A percentile compares a stretch with the other conserved stretches of the same genome.
phyloP scores from a whole-genome alignment of 202 grass and related monocot species.

The Zoysia matrella region DNA sequence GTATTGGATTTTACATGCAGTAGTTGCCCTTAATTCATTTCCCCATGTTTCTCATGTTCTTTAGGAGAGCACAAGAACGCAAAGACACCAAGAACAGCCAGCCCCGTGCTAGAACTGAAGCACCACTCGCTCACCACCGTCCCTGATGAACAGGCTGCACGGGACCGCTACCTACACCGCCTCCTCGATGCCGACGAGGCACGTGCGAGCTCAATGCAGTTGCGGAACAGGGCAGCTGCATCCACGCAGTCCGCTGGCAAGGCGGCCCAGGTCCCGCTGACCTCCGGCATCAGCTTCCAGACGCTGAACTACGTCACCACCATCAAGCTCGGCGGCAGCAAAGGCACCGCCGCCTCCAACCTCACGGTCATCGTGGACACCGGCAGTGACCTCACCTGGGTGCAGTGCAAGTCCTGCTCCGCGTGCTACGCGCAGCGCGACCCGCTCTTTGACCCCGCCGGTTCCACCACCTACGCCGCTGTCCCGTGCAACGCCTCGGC shows the following conservation, averaged over 20 bases:
- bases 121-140: constrained; percentile 36
- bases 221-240: not conserved
- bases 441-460: constrained; percentile 73
- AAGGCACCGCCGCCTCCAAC: constrained; percentile 22
- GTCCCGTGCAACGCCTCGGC: constrained; percentile 73
- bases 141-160: constrained; percentile 26
- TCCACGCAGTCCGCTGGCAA: constrained; percentile 8
- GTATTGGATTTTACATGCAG: no score
- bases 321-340: constrained; percentile 44
- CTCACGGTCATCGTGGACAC: constrained; percentile 84
- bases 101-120: constrained; percentile 62
- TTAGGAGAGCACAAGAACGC: constrained; percentile 47
- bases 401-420: constrained; percentile 76
- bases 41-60: constrained; percentile 14
- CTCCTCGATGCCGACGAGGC: constrained; percentile 67
- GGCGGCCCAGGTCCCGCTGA: constrained; percentile 58
- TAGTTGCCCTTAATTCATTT: not conserved
- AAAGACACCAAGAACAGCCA: not conserved
- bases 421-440: constrained; percentile 73
- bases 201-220: constrained; percentile 54
- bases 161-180: constrained; percentile 46
- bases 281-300: constrained; percentile 67
- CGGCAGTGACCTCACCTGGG: constrained; percentile 81
- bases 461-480: constrained; percentile 65
- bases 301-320: constrained; percentile 88